These are phyloP conservation scores for Syzygium aqueum DNA, from an alignment of 345 rosid species.

Conservation along the genomic window DNA sequence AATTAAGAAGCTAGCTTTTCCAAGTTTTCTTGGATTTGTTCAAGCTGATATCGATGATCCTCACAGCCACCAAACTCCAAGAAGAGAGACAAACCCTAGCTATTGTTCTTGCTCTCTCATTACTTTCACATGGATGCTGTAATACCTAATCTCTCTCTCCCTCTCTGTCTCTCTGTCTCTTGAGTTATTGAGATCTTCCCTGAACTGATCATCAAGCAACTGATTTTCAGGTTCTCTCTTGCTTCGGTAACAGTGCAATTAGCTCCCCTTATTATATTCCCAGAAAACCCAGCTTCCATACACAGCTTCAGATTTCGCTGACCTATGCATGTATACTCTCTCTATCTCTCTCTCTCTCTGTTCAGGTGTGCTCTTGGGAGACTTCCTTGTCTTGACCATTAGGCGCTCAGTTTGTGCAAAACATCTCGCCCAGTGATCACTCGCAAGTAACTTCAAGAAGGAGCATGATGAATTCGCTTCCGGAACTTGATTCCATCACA, in stretches of 20 bases:
- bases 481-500: neutral
- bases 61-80: neutral
- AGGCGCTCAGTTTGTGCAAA: neutral
- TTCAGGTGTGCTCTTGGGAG: neutral
- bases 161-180: neutral
- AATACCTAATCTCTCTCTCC: neutral
- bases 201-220: neutral
- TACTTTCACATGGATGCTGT: neutral
- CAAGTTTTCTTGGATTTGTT: neutral
- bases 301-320: neutral
- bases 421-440: neutral
- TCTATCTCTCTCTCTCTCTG: neutral
- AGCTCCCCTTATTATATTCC: neutral
- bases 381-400: neutral
- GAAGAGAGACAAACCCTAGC: neutral
- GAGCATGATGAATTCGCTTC: neutral
- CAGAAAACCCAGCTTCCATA: neutral
- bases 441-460: neutral
- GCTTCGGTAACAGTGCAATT: neutral
- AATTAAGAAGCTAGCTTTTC: neutral
- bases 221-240: neutral
- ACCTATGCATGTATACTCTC: neutral
- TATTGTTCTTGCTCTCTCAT: neutral
- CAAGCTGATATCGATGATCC: neutral
- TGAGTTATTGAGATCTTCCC: neutral